Evolutionary conservation across 257 asterid species (phyloP).

Genomic region (Penstemon barbatus): DNA sequence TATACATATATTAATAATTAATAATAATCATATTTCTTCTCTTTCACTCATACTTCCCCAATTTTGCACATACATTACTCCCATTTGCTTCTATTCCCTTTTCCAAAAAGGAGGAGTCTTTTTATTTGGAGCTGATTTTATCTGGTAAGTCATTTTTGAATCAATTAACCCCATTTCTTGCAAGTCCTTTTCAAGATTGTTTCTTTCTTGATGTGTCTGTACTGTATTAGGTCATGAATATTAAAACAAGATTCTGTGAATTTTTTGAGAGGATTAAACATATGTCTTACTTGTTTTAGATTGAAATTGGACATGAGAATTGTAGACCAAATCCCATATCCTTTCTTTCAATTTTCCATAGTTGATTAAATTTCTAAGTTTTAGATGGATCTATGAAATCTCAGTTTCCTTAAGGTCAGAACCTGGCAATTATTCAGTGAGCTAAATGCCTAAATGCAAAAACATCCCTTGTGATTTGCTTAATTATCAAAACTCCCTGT

Average conservation of each 20-base stretch:
- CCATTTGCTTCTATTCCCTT: conserved; percentile 34
- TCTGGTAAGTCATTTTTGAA: conserved; percentile 45
- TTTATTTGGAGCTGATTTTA: conserved; percentile 17
- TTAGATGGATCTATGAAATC: conserved; percentile 29
- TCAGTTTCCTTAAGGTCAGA: not conserved
- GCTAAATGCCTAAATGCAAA: no score
- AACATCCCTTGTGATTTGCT: no score
- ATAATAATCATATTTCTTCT: conserved; percentile 42
- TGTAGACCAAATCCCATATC: not conserved
- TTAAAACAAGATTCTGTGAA: conserved; percentile 22
- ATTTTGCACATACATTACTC: conserved; percentile 28
- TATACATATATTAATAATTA: conserved; percentile 29
- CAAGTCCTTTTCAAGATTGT: conserved; percentile 26
- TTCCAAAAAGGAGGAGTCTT: conserved; percentile 26
- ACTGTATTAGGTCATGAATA: conserved; percentile 2
- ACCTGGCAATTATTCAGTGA: no score
- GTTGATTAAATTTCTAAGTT: conserved; percentile 11
- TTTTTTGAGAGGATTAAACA: conserved; percentile 23
- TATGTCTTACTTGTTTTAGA: not conserved
- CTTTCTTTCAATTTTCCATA: not conserved
- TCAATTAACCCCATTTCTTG: conserved; percentile 18
- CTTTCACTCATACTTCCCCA: conserved; percentile 47
- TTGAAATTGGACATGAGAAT: conserved; percentile 9
- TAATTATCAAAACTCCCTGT: no score
- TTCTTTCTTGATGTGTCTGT: conserved; percentile 31